Evolutionary conservation across 2,329 filamentous ascomycete genomes (phyloP).

Genomic region (Colletotrichum euphorbiae): DNA sequence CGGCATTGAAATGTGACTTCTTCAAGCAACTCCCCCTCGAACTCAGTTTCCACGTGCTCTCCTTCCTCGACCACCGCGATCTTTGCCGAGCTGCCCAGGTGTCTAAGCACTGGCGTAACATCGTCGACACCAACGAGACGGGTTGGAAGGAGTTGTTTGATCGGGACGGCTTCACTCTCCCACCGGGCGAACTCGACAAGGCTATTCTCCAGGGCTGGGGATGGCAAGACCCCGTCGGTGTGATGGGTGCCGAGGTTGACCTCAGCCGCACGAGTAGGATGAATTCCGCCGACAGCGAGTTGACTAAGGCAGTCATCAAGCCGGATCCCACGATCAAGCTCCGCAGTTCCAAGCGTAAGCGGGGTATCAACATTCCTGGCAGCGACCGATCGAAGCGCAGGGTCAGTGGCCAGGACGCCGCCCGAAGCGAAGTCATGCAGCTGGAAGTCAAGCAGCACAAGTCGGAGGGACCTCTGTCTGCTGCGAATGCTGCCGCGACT

Average conservation of each 20-base stretch:
- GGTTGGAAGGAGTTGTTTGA: constrained; percentile 96
- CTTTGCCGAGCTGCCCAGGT: constrained; percentile 93
- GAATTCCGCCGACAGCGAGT: constrained; percentile 65
- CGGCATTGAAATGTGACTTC: constrained; percentile 94
- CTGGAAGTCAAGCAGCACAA: constrained; percentile 61
- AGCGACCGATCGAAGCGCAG: constrained; percentile 67
- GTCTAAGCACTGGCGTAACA: constrained; percentile 91
- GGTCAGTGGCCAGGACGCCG: constrained; percentile 60
- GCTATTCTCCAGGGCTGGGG: constrained; percentile 95
- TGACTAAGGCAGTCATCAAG: constrained; percentile 55
- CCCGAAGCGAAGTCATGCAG: constrained; percentile 56
- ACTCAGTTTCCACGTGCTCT: constrained; percentile 86
- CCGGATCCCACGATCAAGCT: constrained; percentile 57
- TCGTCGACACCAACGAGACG: constrained; percentile 92
- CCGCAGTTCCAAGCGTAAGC: constrained; percentile 68
- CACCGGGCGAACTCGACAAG: constrained; percentile 83
- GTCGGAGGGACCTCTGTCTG: constrained; percentile 86
- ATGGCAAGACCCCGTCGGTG: constrained; percentile 88
- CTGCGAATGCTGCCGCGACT: constrained; percentile 84
- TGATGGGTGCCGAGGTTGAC: constrained; percentile 83
- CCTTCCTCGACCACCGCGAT: constrained; percentile 86
- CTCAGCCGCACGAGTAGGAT: constrained; percentile 70
- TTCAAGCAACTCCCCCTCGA: constrained; percentile 85
- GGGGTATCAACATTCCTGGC: constrained; percentile 58
- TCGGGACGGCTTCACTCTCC: constrained; percentile 81